Conservation (phyloP, 129 eudicot genomes). For the Sambucus nigra region DNA sequence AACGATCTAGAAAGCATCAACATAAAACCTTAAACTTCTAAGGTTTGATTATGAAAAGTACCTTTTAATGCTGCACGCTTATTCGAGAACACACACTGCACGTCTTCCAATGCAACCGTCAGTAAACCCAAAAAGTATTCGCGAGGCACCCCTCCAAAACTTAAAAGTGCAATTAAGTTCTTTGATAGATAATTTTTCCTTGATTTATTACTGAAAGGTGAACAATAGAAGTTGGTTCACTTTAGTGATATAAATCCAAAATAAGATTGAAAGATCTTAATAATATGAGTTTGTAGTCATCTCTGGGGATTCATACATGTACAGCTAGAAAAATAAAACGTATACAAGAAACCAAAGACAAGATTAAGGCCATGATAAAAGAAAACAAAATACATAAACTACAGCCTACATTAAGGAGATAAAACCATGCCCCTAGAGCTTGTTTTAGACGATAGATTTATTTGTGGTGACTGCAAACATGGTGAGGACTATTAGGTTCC, state of each 20-base stretch:
- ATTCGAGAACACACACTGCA: conserved; percentile 25
- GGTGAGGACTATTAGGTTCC: no score
- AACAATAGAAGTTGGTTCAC: not conserved
- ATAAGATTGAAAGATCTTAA: not conserved
- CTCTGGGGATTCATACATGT: no score
- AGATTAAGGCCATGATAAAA: no score
- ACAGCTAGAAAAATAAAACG: no score
- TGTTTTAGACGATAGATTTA: no score
- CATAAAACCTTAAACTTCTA: not conserved
- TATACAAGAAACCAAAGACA: no score
- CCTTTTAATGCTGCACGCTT: conserved; percentile 63
- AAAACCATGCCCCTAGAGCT: no score
- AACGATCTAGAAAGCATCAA: no score
- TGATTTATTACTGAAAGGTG: conserved; percentile 46
- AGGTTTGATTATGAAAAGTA: conserved; percentile 4
- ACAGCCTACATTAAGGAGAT: no score
- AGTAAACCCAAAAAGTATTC: conserved; percentile 42
- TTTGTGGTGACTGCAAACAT: no score
- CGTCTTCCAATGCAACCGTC: conserved; percentile 31
- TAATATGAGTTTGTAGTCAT: no score
- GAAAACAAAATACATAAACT: no score
- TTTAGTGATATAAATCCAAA: not conserved
- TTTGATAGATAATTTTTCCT: conserved; percentile 38
- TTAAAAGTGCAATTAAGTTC: conserved; percentile 50
- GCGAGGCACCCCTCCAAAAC: conserved; percentile 65